phyloP scores from a whole-genome alignment of 345 rosid genomes.

The Brassica cretica region DNA sequence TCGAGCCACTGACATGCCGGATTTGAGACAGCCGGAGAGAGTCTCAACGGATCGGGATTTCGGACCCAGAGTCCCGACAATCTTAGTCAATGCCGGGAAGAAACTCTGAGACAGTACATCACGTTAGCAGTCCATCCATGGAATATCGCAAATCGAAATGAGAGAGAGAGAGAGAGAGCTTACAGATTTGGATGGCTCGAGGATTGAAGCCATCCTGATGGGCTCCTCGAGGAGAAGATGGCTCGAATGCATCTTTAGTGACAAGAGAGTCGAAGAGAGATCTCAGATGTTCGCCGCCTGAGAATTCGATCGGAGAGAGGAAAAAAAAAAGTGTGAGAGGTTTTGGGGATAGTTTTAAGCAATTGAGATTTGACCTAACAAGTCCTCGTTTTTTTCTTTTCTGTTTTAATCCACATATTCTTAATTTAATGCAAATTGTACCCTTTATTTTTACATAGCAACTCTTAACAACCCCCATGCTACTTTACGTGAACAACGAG shows the following conservation, averaged over 20 bases:
- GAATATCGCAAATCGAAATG: background rate
- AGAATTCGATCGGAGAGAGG: slow-evolving; percentile 5
- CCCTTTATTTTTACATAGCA: background rate
- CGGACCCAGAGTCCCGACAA: slow-evolving; percentile 94
- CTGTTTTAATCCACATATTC: background rate
- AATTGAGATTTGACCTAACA: background rate
- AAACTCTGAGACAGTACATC: slow-evolving; percentile 57
- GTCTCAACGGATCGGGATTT: slow-evolving; percentile 75
- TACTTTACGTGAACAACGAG: background rate
- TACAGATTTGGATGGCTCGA: slow-evolving; percentile 90
- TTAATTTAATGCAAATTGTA: background rate
- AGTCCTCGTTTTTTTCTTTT: background rate
- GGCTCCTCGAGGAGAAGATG: slow-evolving; percentile 98
- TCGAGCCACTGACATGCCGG: slow-evolving; percentile 98
- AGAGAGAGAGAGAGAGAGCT: slow-evolving; percentile 29
- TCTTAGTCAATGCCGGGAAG: slow-evolving; percentile 96
- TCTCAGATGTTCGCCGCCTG: slow-evolving; percentile 31
- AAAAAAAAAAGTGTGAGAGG: background rate
- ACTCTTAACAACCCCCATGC: background rate
- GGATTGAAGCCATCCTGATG: slow-evolving; percentile 95
- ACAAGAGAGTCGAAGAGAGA: slow-evolving; percentile 2
- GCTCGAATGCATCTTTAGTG: slow-evolving; percentile 74
- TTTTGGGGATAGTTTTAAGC: too few relatives aligned
- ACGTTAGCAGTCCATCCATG: background rate
- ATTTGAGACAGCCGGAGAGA: slow-evolving; percentile 77